Evolutionary conservation across 805 yeast genomes (phyloP), one percentile per base, ranked within the genome.

Genomic region (Kazachstania martiniae): DNA sequence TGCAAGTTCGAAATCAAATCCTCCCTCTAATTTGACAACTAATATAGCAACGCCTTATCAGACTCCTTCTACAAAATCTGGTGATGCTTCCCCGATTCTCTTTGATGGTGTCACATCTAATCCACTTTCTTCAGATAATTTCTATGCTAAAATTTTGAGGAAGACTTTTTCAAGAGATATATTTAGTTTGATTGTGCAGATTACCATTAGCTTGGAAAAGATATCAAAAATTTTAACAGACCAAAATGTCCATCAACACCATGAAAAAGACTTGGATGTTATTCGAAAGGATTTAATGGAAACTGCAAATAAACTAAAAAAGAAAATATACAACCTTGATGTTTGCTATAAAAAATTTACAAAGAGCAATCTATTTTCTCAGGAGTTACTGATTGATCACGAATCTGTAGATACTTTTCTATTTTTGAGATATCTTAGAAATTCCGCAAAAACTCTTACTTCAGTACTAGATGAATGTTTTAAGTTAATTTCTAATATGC

Each of bases 361-460:
- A 1, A 53, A 49, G 31, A 49, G 66, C 1, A 53, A 54, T 8
- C 45, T 54, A 34, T 64, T 61, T 32, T 41, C 55, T 15, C 49
- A 57, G 25, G 65, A 59, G 4, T 39, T 64, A 10, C 34, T 62
- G 12, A 43, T 44, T 3, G 59, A 59, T 33, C 57, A 56, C 18
- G 55, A 59, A 4, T 52, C 58, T 14, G 59, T 60, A 21, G 56
- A 61, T 28, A 55, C 62, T 15, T 61, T 66, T 38, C 40, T 67
- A 12, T 59, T 61, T 30, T 34, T 67, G 4, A 51, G 66, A 37
- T 65, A 63, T 31, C 36, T 64, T 4, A 49, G 66, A 37, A 66
- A 63, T 34, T 47, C 66, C 1, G 61, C 69, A 2, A 58, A 62
- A 15, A 43, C 52, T 38, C 26, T 62, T n/a, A 28, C 60, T 4